Base-by-base conservation (phyloP, 371 early-diverging fungal genomes). In the Mortierella sp. region DNA sequence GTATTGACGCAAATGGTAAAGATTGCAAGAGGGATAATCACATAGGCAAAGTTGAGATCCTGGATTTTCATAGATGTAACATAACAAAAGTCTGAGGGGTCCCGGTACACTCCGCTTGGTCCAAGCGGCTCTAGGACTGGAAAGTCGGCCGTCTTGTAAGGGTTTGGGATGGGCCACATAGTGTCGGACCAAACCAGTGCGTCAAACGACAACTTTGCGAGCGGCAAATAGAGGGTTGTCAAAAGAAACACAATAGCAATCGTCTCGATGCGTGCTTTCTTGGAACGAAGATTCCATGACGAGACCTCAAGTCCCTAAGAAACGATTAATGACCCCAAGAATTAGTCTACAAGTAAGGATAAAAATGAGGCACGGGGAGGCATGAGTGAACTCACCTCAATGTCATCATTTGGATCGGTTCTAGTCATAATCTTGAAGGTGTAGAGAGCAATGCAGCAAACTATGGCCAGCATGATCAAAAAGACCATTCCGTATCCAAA, bases 151-250 rank as follows among this genome's bases (percentile, higher is more conserved):
- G 56, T 68, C 26, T 73, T 70, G 80, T 84, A 88, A 1, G 89
- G 89, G 52, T 88, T 88, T 26, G 72, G 12, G 26, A 86, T 79
- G 1, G 86, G 77, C 90, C 90, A 89, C 82, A 82, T 88, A 18
- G 83, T 82, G 53, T 86, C 85, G 18, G 81, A 70, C 90, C 90
- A 89, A 46, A 86, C 85, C 0, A 89, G 56, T 5, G 87, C 85
- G 26, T 88, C 88, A 25, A 89, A 60, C 2, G 89, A 76, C 14
- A 90, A 74, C 67, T 90, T 90, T 15, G 86, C 70, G 25, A 86
- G 68, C 1, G 90, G 90, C 4, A 89, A 66, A 58, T 89, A 89
- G 30, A 89, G 67, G 1, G 90, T 87, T 5, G 87, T 83, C 65
- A 89, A 64, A 19, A 84, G 53, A 29, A 85, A 77, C 37, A 85